Evolutionary conservation across 208 protist species (phyloP).

Genomic region (Leptomonas pyrrhocoris): DNA sequence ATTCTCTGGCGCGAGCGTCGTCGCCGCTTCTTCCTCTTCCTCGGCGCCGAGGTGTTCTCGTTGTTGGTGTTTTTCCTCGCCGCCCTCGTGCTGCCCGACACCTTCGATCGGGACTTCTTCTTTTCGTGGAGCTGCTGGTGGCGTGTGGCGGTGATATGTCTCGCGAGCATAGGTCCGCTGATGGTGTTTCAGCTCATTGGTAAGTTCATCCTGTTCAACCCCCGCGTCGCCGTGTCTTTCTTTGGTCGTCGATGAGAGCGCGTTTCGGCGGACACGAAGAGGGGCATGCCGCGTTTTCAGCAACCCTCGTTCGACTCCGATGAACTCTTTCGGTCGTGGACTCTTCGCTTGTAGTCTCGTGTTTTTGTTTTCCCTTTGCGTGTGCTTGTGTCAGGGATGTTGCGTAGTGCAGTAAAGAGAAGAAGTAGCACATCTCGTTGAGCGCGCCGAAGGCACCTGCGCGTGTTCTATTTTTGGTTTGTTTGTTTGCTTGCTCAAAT

Average conservation of each 20-base stretch:
- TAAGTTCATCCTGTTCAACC: conserved; percentile 59
- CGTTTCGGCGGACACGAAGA: not conserved
- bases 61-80: conserved; percentile 92
- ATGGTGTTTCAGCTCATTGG: conserved; percentile 49
- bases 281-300: not conserved
- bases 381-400: too few species aligned
- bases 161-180: conserved; percentile 74
- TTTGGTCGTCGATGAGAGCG: not conserved
- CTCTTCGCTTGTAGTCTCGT: too few species aligned
- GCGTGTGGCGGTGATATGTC: conserved; percentile 81
- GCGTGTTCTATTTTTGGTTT: too few species aligned
- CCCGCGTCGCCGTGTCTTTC: conserved; percentile 35
- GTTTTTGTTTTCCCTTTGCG: too few species aligned
- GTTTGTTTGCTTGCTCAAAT: too few species aligned
- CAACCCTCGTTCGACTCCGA: too few species aligned
- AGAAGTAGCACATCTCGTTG: too few species aligned
- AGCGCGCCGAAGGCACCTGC: too few species aligned
- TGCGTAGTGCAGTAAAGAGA: too few species aligned
- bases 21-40: conserved; percentile 81
- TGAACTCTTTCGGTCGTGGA: too few species aligned
- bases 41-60: conserved; percentile 88
- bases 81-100: conserved; percentile 89
- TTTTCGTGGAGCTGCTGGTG: conserved; percentile 91
- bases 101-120: conserved; percentile 95
- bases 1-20: conserved; percentile 74